phyloP scores from a whole-genome alignment of 1,284 basidiomycete species.

The Malassezia slooffiae region DNA sequence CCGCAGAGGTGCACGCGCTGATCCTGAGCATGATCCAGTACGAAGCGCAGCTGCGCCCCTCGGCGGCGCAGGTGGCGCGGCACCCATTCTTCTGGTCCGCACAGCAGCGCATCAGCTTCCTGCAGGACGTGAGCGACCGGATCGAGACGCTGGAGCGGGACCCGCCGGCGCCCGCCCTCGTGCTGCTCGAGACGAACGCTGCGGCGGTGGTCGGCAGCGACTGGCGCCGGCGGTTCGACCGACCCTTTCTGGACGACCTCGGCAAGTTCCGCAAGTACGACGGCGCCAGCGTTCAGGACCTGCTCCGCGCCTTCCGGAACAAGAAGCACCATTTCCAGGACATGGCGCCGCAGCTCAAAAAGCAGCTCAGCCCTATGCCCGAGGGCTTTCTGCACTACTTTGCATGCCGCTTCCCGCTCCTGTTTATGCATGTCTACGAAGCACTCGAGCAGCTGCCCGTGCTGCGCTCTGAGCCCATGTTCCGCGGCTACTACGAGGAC shows the following conservation, averaged over 20 bases:
- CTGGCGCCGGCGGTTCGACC: slow-evolving; percentile 78
- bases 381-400: slow-evolving; percentile 87
- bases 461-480: slow-evolving; percentile 30
- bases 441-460: slow-evolving; percentile 55
- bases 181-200: slow-evolving; percentile 58
- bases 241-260: slow-evolving; percentile 77
- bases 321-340: slow-evolving; percentile 99
- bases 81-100: slow-evolving; percentile 97
- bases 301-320: slow-evolving; percentile 82
- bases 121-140: slow-evolving; percentile 91
- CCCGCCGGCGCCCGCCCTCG: slow-evolving; percentile 65
- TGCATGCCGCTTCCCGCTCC: slow-evolving; percentile 72
- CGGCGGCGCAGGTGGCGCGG: slow-evolving; percentile 69
- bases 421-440: slow-evolving; percentile 82
- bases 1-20: slow-evolving; percentile 40
- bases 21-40: slow-evolving; percentile 32
- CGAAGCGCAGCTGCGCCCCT: slow-evolving; percentile 56
- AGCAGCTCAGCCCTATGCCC: slow-evolving; percentile 75
- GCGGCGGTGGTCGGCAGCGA: slow-evolving; percentile 52
- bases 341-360: slow-evolving; percentile 74
- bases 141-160: slow-evolving; percentile 86
- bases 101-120: slow-evolving; percentile 70
- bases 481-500: slow-evolving; percentile 24
- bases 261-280: slow-evolving; percentile 95
- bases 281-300: slow-evolving; percentile 74